Evolutionary conservation across 129 eudicot species (phyloP).

Genomic region (Centrapalus pauciflorus): DNA sequence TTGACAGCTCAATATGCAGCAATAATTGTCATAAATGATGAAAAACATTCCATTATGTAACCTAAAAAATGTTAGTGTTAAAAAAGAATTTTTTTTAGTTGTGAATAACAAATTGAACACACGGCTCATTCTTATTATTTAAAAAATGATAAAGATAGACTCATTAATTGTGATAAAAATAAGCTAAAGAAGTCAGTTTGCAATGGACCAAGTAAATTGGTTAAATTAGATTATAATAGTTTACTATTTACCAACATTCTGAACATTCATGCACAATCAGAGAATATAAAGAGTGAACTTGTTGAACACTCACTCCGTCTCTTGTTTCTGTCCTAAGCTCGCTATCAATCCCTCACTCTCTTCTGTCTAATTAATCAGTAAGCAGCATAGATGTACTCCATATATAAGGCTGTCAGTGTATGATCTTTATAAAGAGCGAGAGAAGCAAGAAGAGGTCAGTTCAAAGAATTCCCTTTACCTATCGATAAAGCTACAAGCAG

Average conservation of each 20-base stretch:
- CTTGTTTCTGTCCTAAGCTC: no score
- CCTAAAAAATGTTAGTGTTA: not conserved
- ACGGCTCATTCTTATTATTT: not conserved
- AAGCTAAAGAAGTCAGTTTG: not conserved
- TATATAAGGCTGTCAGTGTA: no score
- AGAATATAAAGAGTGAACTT: no score
- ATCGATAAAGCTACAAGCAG: constrained; percentile 11
- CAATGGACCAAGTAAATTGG: no score
- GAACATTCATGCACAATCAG: no score
- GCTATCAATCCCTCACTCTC: no score
- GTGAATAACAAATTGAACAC: not conserved
- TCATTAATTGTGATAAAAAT: not conserved
- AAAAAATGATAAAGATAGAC: not conserved
- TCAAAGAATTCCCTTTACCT: not conserved
- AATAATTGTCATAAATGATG: constrained; percentile 25
- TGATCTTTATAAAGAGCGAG: no score
- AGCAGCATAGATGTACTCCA: no score
- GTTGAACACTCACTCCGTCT: no score
- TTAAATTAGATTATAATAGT: no score
- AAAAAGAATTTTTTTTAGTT: not conserved
- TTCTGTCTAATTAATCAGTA: no score
- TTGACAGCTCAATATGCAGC: constrained; percentile 24
- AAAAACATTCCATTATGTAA: constrained; percentile 7
- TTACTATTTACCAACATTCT: no score
- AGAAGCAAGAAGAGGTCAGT: not conserved